Conservation (phyloP, 768 basidiomycete genomes). For the Lactarius indigo region DNA sequence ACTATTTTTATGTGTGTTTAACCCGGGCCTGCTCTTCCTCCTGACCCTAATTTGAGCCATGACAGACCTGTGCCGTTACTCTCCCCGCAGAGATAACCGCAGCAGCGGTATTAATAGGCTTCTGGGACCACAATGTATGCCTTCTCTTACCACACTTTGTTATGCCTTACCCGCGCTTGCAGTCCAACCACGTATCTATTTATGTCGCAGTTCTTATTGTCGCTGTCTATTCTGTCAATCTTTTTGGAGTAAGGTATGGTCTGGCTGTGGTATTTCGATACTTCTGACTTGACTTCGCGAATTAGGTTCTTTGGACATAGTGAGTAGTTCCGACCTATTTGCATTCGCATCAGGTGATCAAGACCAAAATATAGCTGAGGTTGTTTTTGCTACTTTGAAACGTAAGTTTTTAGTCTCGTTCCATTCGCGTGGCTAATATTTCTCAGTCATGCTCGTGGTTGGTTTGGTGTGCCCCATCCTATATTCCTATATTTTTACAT, state of each 20-base stretch:
- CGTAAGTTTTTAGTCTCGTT: constrained; percentile 9
- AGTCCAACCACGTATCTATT: constrained; percentile 18
- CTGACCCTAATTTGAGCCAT: not conserved
- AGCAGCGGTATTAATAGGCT: constrained; percentile 20
- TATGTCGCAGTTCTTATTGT: constrained; percentile 22
- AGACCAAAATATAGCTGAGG: constrained; percentile 11
- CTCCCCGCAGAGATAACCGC: constrained; percentile 26
- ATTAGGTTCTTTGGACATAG: constrained; percentile 23
- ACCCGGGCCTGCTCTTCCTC: not conserved
- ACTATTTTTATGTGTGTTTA: constrained; percentile 23
- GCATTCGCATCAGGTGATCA: not conserved
- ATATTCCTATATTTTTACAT: no score
- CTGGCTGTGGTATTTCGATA: not conserved
- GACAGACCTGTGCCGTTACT: constrained; percentile 23
- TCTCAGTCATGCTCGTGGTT: constrained; percentile 24
- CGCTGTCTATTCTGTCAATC: constrained; percentile 15
- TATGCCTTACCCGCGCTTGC: not conserved
- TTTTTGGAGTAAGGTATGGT: constrained; percentile 17
- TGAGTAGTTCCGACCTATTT: not conserved
- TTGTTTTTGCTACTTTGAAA: constrained; percentile 25
- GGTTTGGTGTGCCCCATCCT: constrained; percentile 18
- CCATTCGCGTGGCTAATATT: constrained; percentile 1
- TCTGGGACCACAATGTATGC: constrained; percentile 23
- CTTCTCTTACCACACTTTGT: not conserved
- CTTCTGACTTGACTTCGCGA: not conserved